Conservation (phyloP, 306 rosid species). For the Leucaena leucocephala region DNA sequence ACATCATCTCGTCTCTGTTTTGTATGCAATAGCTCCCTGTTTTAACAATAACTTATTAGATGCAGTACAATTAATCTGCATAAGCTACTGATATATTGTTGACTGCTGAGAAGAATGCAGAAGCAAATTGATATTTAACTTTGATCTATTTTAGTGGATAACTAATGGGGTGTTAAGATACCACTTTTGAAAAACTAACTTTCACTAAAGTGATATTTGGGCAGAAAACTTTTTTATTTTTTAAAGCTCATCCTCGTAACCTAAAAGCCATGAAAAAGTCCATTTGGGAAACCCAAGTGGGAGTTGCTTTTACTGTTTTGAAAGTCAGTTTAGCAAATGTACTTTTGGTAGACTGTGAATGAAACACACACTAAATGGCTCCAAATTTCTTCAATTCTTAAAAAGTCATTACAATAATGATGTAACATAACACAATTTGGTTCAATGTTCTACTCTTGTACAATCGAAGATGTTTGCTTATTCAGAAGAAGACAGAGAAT, state of each 20-base stretch:
- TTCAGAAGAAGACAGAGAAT: background rate
- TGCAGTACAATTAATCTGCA: conserved; percentile 19
- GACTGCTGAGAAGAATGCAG: conserved; percentile 6
- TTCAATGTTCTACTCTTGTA: background rate
- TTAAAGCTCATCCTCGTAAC: background rate
- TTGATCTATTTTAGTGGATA: background rate
- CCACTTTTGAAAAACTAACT: background rate
- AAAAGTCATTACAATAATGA: conserved; percentile 2
- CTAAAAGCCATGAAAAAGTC: background rate
- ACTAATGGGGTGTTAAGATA: background rate
- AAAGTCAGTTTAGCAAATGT: too few species aligned
- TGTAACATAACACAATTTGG: background rate
- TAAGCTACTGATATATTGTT: background rate
- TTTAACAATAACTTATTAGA: conserved; percentile 24
- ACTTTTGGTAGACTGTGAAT: too few species aligned
- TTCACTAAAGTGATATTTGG: background rate
- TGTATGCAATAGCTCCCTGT: conserved; percentile 74
- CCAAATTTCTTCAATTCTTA: background rate
- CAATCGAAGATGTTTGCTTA: background rate
- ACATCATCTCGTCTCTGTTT: conserved; percentile 66
- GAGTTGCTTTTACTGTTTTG: background rate
- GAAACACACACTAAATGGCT: background rate
- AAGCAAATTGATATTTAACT: background rate
- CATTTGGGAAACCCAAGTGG: background rate
- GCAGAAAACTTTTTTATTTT: background rate